phyloP scores from a whole-genome alignment of 2,329 filamentous ascomycete genomes.

The Aspergillus sp. region DNA sequence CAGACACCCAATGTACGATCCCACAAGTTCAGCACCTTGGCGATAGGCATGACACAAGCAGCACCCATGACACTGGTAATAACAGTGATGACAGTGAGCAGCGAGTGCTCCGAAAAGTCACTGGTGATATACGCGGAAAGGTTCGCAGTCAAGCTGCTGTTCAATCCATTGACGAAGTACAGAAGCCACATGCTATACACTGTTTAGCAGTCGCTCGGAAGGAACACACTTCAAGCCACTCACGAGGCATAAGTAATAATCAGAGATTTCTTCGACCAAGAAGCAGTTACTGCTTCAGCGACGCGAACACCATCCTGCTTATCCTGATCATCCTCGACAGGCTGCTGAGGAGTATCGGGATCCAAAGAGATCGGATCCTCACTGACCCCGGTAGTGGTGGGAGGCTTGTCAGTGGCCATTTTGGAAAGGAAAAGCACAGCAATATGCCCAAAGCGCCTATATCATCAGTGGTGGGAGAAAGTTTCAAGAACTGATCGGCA shows the following conservation, averaged over 20 bases:
- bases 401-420: not conserved
- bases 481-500: not conserved
- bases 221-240: slow-evolving; percentile 14
- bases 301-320: slow-evolving; percentile 43
- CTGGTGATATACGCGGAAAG: slow-evolving; percentile 56
- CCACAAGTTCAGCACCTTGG: slow-evolving; percentile 65
- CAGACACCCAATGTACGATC: slow-evolving; percentile 61
- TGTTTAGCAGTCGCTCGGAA: not conserved
- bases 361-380: not conserved
- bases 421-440: not conserved
- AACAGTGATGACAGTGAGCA: slow-evolving; percentile 56
- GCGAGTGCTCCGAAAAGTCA: slow-evolving; percentile 55
- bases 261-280: slow-evolving; percentile 46
- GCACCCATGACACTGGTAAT: slow-evolving; percentile 59
- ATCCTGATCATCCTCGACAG: not conserved
- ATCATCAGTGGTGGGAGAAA: not conserved
- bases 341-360: not conserved
- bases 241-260: slow-evolving; percentile 43
- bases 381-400: not conserved
- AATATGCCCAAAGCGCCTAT: not conserved
- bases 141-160: slow-evolving; percentile 40
- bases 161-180: slow-evolving; percentile 46
- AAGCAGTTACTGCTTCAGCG: slow-evolving; percentile 47
- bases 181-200: slow-evolving; percentile 45
- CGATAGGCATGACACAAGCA: slow-evolving; percentile 60